phyloP scores from a whole-genome alignment of 2,329 filamentous ascomycete species.

The Fusarium temperatum region DNA sequence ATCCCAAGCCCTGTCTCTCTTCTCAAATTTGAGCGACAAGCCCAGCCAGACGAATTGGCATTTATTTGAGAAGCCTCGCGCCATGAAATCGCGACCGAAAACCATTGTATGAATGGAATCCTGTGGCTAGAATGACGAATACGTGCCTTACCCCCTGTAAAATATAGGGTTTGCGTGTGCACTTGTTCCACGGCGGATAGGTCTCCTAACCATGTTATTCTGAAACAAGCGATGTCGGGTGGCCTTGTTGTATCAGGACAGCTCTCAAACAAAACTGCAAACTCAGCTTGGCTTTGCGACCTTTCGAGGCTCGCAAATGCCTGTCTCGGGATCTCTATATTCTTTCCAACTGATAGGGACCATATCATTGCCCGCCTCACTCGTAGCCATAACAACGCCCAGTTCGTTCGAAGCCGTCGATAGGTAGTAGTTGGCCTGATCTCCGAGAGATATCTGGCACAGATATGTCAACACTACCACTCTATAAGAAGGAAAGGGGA shows the following conservation, averaged over 20 bases:
- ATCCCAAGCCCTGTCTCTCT: constrained; percentile 5
- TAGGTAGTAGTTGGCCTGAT: constrained; percentile 96
- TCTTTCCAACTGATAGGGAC: constrained; percentile 95
- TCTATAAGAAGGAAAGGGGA: neutral
- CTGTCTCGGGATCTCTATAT: constrained; percentile 85
- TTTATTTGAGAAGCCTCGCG: constrained; percentile 11
- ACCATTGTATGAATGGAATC: neutral
- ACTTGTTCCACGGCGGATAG: neutral
- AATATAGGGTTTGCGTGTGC: neutral
- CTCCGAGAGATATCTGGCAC: constrained; percentile 81
- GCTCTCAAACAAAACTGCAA: constrained; percentile 3
- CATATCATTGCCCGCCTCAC: constrained; percentile 89
- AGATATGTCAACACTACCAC: neutral
- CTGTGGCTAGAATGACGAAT: constrained; percentile 5
- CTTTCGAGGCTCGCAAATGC: constrained; percentile 81
- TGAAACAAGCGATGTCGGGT: constrained; percentile 20
- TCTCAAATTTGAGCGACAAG: constrained; percentile 6
- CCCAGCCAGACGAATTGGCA: neutral
- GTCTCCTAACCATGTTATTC: constrained; percentile 10
- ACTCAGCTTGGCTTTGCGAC: constrained; percentile 89
- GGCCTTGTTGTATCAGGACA: constrained; percentile 28
- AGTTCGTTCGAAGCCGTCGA: constrained; percentile 90
- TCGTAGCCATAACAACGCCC: constrained; percentile 92
- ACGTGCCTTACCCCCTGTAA: neutral
- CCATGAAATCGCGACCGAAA: constrained; percentile 7